phyloP scores from a whole-genome alignment of 306 rosid genomes.

The Dryas octopetala region DNA sequence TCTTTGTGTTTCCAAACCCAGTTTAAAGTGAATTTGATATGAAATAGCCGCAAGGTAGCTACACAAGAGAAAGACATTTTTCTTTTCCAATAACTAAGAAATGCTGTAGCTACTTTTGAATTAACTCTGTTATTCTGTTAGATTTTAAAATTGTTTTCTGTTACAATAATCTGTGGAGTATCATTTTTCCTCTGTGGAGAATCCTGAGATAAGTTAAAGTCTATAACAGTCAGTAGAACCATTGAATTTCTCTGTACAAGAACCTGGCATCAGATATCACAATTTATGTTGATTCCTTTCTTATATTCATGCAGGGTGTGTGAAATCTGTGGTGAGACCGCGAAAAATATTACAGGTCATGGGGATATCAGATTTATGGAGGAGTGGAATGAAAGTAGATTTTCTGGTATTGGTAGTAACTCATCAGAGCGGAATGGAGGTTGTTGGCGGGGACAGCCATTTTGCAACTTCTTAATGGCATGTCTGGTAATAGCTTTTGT shows the following conservation, averaged over 20 bases:
- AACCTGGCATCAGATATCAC: constrained; percentile 7
- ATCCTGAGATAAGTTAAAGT: not conserved
- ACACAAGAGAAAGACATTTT: not conserved
- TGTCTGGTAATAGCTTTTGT: constrained; percentile 94
- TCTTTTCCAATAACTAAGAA: not conserved
- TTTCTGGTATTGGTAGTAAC: constrained; percentile 26
- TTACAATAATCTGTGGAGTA: not conserved
- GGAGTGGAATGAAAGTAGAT: constrained; percentile 81
- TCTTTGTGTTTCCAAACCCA: not conserved
- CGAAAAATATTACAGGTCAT: constrained; percentile 56
- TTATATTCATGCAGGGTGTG: constrained; percentile 51
- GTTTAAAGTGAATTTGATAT: not conserved
- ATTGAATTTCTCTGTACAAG: not conserved
- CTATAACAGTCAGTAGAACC: not conserved
- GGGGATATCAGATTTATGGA: constrained; percentile 60
- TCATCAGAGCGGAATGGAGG: constrained; percentile 43
- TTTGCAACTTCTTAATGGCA: constrained; percentile 97
- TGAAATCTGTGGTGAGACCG: constrained; percentile 85
- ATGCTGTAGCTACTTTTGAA: not conserved
- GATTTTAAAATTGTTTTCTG: not conserved
- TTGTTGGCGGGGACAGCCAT: constrained; percentile 90
- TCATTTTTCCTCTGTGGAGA: not conserved
- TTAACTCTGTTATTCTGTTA: not conserved
- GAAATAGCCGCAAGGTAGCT: not conserved
- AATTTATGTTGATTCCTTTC: constrained; percentile 15